phyloP scores from a whole-genome alignment of 495 filamentous ascomycete genomes.

The Durotheca rogersii region DNA sequence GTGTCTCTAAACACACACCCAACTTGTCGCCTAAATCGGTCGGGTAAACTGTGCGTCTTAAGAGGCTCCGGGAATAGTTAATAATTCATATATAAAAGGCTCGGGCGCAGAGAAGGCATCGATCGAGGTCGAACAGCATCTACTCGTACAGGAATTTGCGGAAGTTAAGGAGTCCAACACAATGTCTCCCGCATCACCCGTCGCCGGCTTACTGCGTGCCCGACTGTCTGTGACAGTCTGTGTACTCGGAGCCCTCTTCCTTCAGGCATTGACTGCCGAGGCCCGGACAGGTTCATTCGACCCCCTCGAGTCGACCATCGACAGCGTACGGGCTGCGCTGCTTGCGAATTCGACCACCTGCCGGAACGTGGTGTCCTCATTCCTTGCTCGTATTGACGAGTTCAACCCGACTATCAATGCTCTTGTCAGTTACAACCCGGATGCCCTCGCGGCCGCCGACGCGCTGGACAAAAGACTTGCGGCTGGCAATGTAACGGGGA shows the following conservation, averaged over 20 bases:
- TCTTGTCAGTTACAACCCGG: conserved; percentile 54
- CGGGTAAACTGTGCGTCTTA: conserved; percentile 11
- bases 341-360: conserved; percentile 52
- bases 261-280: neutral
- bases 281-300: conserved; percentile 42
- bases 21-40: conserved; percentile 16
- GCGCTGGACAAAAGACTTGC: conserved; percentile 47
- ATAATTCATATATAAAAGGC: conserved; percentile 19
- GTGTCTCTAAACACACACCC: neutral
- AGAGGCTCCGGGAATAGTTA: neutral
- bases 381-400: conserved; percentile 55
- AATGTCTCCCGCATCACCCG: conserved; percentile 2
- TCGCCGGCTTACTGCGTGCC: conserved; percentile 10
- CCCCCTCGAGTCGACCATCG: conserved; percentile 56
- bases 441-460: conserved; percentile 51
- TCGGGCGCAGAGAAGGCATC: conserved; percentile 13
- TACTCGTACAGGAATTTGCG: neutral
- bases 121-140: conserved; percentile 1
- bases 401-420: conserved; percentile 60
- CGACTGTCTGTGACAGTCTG: conserved; percentile 7
- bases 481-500: conserved; percentile 45
- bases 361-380: conserved; percentile 52
- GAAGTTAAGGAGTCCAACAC: conserved; percentile 10
- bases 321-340: conserved; percentile 53
- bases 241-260: conserved; percentile 9